These are phyloP conservation scores for Neckera pumila DNA, from an alignment of 225 moss, liverwort and hornwort species.

Conservation along the genomic window DNA sequence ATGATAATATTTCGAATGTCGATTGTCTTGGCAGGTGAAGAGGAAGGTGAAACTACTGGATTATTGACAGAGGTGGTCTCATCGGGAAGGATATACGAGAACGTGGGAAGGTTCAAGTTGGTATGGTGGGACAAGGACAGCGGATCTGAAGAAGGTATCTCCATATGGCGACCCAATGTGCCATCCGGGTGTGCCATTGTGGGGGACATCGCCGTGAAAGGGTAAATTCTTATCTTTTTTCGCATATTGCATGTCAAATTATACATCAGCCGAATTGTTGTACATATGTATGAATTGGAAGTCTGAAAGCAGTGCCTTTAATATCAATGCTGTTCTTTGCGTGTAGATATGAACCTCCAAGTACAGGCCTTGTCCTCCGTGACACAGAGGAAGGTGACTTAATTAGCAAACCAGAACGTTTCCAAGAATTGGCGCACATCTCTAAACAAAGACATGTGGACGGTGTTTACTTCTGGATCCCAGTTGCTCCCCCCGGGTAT, in stretches of 20 bases:
- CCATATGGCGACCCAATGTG: slow-evolving; percentile 81
- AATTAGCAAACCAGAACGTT: slow-evolving; percentile 54
- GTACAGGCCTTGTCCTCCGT: slow-evolving; percentile 69
- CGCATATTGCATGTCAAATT: background rate
- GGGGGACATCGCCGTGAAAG: slow-evolving; percentile 78
- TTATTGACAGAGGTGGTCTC: slow-evolving; percentile 43
- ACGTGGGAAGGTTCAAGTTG: slow-evolving; percentile 71
- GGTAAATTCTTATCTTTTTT: slow-evolving; percentile 22
- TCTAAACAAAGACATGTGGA: slow-evolving; percentile 47
- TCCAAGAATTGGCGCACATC: slow-evolving; percentile 55
- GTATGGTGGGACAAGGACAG: slow-evolving; percentile 94
- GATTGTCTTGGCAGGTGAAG: slow-evolving; percentile 15
- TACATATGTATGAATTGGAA: background rate
- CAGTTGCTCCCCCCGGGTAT: slow-evolving; percentile 78
- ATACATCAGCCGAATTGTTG: background rate
- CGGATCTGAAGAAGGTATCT: slow-evolving; percentile 59
- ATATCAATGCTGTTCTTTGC: background rate
- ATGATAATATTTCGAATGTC: background rate
- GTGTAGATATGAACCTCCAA: slow-evolving; percentile 83
- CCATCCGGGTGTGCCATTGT: slow-evolving; percentile 65
- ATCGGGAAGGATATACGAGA: slow-evolving; percentile 76
- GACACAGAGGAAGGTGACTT: slow-evolving; percentile 64
- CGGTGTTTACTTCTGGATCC: slow-evolving; percentile 75
- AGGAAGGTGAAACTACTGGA: slow-evolving; percentile 15
- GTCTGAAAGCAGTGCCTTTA: background rate